Conservation (phyloP, 805 yeast species). For the Torulaspora maleeae region DNA sequence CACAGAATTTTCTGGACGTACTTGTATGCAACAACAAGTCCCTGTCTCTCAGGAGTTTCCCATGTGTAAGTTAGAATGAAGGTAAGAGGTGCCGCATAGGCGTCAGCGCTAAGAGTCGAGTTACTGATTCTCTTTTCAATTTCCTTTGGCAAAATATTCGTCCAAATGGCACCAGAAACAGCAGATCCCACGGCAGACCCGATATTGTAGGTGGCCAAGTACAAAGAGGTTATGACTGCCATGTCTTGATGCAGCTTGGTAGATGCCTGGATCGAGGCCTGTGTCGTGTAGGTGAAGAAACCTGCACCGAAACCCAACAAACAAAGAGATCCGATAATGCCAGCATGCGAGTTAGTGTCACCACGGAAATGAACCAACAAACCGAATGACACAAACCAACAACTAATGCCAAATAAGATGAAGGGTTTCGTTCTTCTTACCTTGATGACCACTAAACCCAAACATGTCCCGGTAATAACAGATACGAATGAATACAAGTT, state of each 20-base stretch:
- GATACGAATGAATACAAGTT: conserved; percentile 62
- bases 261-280: conserved; percentile 55
- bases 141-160: conserved; percentile 47
- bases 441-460: conserved; percentile 50
- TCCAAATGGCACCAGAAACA: conserved; percentile 69
- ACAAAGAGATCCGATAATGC: conserved; percentile 61
- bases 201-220: conserved; percentile 51
- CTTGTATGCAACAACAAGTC: conserved; percentile 51
- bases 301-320: conserved; percentile 71
- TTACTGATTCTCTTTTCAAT: conserved; percentile 36
- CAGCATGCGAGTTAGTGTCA: conserved; percentile 42
- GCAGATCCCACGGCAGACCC: conserved; percentile 63
- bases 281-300: conserved; percentile 61
- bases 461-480: conserved; percentile 53
- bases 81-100: conserved; percentile 49
- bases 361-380: conserved; percentile 55
- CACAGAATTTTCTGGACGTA: conserved; percentile 52
- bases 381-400: conserved; percentile 62
- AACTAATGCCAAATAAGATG: conserved; percentile 51
- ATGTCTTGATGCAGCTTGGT: conserved; percentile 54
- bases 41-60: conserved; percentile 55
- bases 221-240: conserved; percentile 57
- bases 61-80: conserved; percentile 47
- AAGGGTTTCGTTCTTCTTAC: conserved; percentile 54
- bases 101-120: conserved; percentile 35